Base-by-base conservation (phyloP, 768 basidiomycete genomes). In the Hericium erinaceus region DNA sequence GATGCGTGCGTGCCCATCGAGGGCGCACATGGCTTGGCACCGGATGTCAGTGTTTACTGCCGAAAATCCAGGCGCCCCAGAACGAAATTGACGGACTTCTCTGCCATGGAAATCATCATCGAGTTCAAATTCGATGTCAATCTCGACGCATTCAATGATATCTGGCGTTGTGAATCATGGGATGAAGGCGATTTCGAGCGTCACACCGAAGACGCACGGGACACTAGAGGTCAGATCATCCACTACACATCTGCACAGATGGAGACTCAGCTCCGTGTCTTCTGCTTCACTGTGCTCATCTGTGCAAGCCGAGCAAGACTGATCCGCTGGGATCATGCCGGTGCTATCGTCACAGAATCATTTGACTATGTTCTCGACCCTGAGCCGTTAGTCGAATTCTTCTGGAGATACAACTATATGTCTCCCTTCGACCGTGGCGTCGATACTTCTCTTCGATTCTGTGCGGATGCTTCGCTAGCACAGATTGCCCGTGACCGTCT, bases 391-490 rank as follows among this genome's bases (percentile, higher is more conserved):
- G 44, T 48, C 33, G 51, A 60, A 37, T 56, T 53, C 24, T 28
- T 60, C 15, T 60, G 58, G 58, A 22, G 55, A 11, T 49, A 54
- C 22, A 60, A 56, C 39, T 48, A 51, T 44, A 39, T 60, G 5
- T 44, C 40, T 1, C 24, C 41, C 16, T 15, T 18, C 12, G 20
- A 53, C 2, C 51, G 55, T 7, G 58, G 51, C 12, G 20, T 37
- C n/a, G 55, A 60, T 44, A 8, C 8, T 33, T 33, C 33, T 2
- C 7, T 33, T 8, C 33, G 9, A 10, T 33, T 33, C 33, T 33
- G 33, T 6, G 7, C 9, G 7, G 33, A 33, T 33, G 7, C 33
- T 8, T 33, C 33, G 33, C 33, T 33, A 7, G 7, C 33, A 8
- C 33, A 33, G 33, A 33, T 33, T 10, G 9, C 33, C 33, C 33